These are phyloP conservation scores for Aegilops tauschii DNA, from an alignment of 176 grass and related monocot species.

Conservation along the genomic window DNA sequence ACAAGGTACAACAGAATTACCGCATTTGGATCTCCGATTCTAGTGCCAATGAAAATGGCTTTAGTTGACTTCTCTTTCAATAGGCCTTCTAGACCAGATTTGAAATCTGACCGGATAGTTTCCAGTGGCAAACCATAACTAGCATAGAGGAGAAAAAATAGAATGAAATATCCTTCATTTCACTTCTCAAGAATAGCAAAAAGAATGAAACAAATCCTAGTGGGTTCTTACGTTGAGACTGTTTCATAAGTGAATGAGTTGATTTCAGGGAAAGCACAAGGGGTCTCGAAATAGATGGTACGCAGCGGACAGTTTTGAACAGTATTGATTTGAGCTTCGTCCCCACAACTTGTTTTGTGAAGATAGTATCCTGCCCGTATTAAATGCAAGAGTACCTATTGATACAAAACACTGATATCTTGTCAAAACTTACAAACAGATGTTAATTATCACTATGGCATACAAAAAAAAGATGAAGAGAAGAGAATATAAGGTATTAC, in stretches of 20 bases:
- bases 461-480: slow-evolving; percentile 21
- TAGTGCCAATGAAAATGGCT: slow-evolving; percentile 99
- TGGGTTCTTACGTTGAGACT: slow-evolving; percentile 57
- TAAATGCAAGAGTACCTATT: slow-evolving; percentile 93
- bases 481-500: slow-evolving; percentile 54
- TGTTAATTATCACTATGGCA: slow-evolving; percentile 2
- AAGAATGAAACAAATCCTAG: slow-evolving; percentile 25
- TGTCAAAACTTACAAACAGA: slow-evolving; percentile 28
- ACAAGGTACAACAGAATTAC: slow-evolving; percentile 41
- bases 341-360: slow-evolving; percentile 53
- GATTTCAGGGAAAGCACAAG: slow-evolving; percentile 91
- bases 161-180: slow-evolving; percentile 19
- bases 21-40: slow-evolving; percentile 99
- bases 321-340: slow-evolving; percentile 34
- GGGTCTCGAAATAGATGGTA: slow-evolving; percentile 95
- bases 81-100: slow-evolving; percentile 85
- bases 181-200: slow-evolving; percentile 19
- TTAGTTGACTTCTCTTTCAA: slow-evolving; percentile 77
- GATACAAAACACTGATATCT: not conserved
- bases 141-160: slow-evolving; percentile 22
- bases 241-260: slow-evolving; percentile 96
- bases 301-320: slow-evolving; percentile 80
- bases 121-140: slow-evolving; percentile 94
- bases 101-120: slow-evolving; percentile 90
- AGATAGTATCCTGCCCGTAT: slow-evolving; percentile 94